These are phyloP conservation scores for Ophioceras dolichostomum DNA, from an alignment of 2,329 filamentous ascomycete genomes.

Conservation along the genomic window DNA sequence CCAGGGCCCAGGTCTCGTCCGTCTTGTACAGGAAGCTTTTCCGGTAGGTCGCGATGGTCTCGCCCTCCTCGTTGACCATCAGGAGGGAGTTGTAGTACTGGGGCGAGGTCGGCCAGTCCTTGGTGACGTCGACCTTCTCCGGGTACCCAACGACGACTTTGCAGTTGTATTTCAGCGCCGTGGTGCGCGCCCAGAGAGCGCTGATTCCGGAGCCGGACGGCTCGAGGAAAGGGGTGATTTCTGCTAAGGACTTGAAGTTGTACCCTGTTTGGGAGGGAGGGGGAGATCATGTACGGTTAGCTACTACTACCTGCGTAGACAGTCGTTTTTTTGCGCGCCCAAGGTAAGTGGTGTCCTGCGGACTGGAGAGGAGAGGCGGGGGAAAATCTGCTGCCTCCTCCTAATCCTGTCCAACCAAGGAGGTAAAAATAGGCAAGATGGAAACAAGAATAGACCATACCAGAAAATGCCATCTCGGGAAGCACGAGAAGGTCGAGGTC, in stretches of 20 bases:
- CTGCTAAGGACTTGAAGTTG: conserved; percentile 58
- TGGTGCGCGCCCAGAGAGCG: conserved; percentile 58
- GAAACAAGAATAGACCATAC: conserved; percentile 28
- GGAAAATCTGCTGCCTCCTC: too few species aligned
- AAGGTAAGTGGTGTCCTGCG: too few species aligned
- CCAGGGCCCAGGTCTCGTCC: conserved; percentile 49
- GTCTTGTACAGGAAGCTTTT: conserved; percentile 47
- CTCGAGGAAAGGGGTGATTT: conserved; percentile 61
- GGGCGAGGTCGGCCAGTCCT: conserved; percentile 35
- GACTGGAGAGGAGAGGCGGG: too few species aligned
- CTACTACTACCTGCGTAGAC: too few species aligned
- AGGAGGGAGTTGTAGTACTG: conserved; percentile 46
- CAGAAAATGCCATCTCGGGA: conserved; percentile 65
- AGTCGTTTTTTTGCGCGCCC: too few species aligned
- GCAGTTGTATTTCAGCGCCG: conserved; percentile 54
- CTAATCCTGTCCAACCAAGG: too few species aligned
- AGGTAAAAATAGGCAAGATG: background rate
- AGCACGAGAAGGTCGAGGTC: conserved; percentile 60
- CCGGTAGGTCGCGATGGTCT: conserved; percentile 48
- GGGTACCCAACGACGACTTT: conserved; percentile 63
- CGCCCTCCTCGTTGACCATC: conserved; percentile 43
- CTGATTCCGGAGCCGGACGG: conserved; percentile 51
- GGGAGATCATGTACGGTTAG: background rate
- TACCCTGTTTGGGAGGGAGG: too few species aligned
- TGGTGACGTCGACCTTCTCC: conserved; percentile 44